A percentile compares a stretch with the other conserved stretches of the same genome.
These are phyloP conservation scores for Aspergillus homomorphus DNA, from an alignment of 495 filamentous ascomycete species.

Conservation along the genomic window DNA sequence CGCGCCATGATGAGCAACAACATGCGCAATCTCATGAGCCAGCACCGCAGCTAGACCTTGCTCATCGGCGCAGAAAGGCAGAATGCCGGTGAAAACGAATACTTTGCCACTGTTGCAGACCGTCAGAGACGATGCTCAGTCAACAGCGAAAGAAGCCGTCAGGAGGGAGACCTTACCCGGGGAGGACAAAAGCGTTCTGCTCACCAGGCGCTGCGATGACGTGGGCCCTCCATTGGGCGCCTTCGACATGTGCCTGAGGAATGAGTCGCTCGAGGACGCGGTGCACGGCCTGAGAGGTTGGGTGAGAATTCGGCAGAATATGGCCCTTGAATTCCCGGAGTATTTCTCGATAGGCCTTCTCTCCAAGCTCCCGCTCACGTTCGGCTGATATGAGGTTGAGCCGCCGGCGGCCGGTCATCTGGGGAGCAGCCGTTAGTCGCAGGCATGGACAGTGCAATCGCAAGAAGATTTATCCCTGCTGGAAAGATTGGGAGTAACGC, in stretches of 20 bases:
- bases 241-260: conserved; percentile 59
- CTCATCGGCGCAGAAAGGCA: conserved; percentile 68
- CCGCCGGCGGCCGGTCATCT: conserved; percentile 67
- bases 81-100: conserved; percentile 83
- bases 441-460: neutral
- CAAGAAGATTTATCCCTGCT: too few relatives aligned
- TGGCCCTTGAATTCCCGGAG: conserved; percentile 44
- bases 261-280: conserved; percentile 70
- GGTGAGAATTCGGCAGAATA: conserved; percentile 53
- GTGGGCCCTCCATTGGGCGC: conserved; percentile 74
- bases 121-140: conserved; percentile 5
- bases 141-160: neutral
- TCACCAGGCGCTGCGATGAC: conserved; percentile 68
- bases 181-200: conserved; percentile 86
- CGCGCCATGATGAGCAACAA: conserved; percentile 73
- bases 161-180: conserved; percentile 48
- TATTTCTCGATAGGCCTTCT: conserved; percentile 49
- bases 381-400: conserved; percentile 71
- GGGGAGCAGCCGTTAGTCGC: neutral
- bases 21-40: conserved; percentile 94
- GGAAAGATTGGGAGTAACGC: neutral
- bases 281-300: conserved; percentile 53
- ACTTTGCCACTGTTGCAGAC: conserved; percentile 65
- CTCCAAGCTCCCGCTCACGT: conserved; percentile 53
- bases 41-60: conserved; percentile 80